Evolutionary conservation across 768 basidiomycete genomes (phyloP).

Genomic region (Aureoboletus auriporus): DNA sequence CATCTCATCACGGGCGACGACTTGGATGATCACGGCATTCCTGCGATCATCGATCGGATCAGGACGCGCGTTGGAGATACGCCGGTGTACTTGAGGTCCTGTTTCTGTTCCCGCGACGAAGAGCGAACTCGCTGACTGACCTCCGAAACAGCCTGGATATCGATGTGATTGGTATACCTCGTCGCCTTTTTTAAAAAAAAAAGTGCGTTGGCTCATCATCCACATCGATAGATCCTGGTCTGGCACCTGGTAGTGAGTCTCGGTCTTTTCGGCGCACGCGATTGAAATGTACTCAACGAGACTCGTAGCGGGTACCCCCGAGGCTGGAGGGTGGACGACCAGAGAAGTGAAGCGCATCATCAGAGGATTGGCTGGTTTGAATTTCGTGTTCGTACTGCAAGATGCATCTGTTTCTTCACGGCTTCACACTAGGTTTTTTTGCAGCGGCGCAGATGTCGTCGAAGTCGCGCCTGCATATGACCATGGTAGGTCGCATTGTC

Average conservation of each 20-base stretch:
- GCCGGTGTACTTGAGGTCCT: conserved; percentile 72
- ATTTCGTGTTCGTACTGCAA: conserved; percentile 56
- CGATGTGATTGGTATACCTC: conserved; percentile 64
- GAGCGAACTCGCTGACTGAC: not conserved
- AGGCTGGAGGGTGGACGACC: conserved; percentile 81
- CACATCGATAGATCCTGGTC: conserved; percentile 56
- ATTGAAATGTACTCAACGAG: not conserved
- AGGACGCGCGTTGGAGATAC: conserved; percentile 65
- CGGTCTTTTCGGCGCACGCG: not conserved
- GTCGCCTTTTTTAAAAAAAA: not conserved
- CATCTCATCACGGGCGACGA: conserved; percentile 77
- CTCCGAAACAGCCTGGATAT: conserved; percentile 58
- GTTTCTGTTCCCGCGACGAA: not conserved
- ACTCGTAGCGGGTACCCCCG: conserved; percentile 71
- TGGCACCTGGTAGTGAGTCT: conserved; percentile 73
- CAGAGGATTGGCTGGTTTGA: conserved; percentile 72
- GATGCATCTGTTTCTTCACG: not conserved
- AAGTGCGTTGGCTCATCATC: not conserved
- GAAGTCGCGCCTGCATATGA: conserved; percentile 27
- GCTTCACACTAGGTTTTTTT: not conserved
- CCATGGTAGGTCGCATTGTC: conserved; percentile 13
- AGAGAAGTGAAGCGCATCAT: conserved; percentile 79
- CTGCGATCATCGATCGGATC: conserved; percentile 67
- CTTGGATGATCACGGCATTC: conserved; percentile 74
- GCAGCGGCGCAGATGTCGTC: conserved; percentile 22